Evolutionary conservation across 768 basidiomycete genomes (phyloP).

Genomic region (Astraeus odoratus): DNA sequence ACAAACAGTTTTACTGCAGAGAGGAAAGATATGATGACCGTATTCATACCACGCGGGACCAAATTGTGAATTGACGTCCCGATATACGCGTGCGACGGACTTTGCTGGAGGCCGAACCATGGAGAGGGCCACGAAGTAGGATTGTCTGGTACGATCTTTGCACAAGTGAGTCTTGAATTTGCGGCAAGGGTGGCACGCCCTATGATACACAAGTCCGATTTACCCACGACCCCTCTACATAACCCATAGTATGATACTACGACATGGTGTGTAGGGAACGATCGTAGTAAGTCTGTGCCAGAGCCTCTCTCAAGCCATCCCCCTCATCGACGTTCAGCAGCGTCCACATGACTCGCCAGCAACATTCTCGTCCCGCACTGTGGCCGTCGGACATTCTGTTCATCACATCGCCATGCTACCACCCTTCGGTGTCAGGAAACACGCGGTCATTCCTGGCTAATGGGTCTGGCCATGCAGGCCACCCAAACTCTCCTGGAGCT

Average conservation of each 20-base stretch:
- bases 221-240: background rate
- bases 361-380: constrained; percentile 25
- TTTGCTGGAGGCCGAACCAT: constrained; percentile 72
- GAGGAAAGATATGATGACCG: constrained; percentile 41
- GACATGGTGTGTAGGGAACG: too few species aligned
- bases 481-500: constrained; percentile 2
- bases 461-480: constrained; percentile 11
- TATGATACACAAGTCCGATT: too few species aligned
- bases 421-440: constrained; percentile 47
- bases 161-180: too few species aligned
- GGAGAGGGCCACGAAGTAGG: constrained; percentile 13
- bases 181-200: too few species aligned
- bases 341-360: background rate
- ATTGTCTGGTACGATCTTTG: too few species aligned
- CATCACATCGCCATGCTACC: constrained; percentile 44
- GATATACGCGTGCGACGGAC: constrained; percentile 81
- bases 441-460: constrained; percentile 34
- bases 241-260: too few species aligned
- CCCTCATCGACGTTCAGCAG: too few species aligned
- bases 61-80: constrained; percentile 80
- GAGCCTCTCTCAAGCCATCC: too few species aligned
- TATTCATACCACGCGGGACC: constrained; percentile 96
- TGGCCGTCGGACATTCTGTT: constrained; percentile 57
- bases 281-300: too few species aligned
- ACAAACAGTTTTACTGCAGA: background rate